Evolutionary conservation across 768 basidiomycete species (phyloP).

Genomic region (Strobilomyces echinocephalus): DNA sequence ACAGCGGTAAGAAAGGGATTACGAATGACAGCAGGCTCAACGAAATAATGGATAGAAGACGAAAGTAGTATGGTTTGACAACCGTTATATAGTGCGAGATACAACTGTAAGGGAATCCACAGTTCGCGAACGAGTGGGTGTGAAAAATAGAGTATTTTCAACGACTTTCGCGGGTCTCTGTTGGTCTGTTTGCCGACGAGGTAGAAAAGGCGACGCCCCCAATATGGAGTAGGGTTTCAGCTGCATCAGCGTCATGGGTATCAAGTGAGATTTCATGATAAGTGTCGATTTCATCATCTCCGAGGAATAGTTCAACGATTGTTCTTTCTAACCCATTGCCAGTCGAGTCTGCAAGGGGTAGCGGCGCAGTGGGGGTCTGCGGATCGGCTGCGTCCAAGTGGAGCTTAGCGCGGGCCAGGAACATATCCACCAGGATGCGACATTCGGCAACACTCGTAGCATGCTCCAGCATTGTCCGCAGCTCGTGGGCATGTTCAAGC

Average conservation of each 20-base stretch:
- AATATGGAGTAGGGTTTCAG: neutral
- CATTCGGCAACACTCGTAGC: conserved; percentile 81
- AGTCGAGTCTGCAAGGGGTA: conserved; percentile 32
- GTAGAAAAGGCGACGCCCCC: neutral
- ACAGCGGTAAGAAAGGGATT: conserved; percentile 6
- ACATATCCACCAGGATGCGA: conserved; percentile 78
- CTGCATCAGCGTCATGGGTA: neutral
- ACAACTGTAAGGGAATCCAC: conserved; percentile 6
- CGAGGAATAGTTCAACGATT: conserved; percentile 45
- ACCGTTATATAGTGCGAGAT: conserved; percentile 9
- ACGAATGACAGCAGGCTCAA: conserved; percentile 9
- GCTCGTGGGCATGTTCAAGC: conserved; percentile 51
- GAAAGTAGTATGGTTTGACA: conserved; percentile 10
- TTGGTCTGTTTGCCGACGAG: neutral
- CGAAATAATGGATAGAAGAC: conserved; percentile 13
- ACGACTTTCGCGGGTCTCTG: conserved; percentile 5
- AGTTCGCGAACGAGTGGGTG: neutral
- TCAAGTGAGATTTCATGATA: neutral
- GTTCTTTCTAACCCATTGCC: conserved; percentile 38
- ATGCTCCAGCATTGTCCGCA: conserved; percentile 60
- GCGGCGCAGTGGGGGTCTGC: conserved; percentile 30
- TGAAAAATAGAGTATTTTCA: conserved; percentile 13
- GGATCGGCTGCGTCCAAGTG: conserved; percentile 27
- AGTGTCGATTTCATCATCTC: conserved; percentile 16
- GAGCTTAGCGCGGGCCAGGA: conserved; percentile 60